Evolutionary conservation across 305 asterid genomes (phyloP), one percentile per base, ranked within the genome.

Genomic region (Fraxinus sp.): DNA sequence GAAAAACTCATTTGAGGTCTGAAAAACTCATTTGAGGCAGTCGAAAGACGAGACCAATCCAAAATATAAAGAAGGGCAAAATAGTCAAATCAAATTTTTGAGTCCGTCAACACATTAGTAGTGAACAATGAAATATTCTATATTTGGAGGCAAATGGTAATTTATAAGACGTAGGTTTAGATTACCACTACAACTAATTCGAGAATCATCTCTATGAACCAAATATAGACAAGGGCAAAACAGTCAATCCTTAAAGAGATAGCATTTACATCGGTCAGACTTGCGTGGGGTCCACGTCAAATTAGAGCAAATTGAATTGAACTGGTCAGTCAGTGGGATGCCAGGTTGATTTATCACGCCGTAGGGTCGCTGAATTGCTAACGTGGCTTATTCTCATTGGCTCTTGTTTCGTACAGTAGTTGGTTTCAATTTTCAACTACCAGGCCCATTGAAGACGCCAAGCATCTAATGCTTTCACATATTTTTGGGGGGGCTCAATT

Each of bases 381-480:
- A 11, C 85, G 84, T 85, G 88, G 80, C 20, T 14, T 43, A 0
- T 39, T 68, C 41, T 30, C 2, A 87, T 85, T 87, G 90, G 86
- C 18, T 62, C 0, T 7, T 37, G 36, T 37, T 26, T 66, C 37
- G 24, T 35, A 32, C 22, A 4, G 22, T 13, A 3, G 70, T 59
- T 26, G 78, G 79, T 80, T 46, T 75, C 11, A 71, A 80, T 43
- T 81, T 84, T 79, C 86, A 81, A 84, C 85, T 0, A 18, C 22
- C 68, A 7, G 83, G 80, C 74, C 87, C 85, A 83, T 70, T 79
- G 49, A 57, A 49, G 80, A 79, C 84, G 85, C 86, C 83, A 78
- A 75, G 84, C 83, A 87, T 85, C 86, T 83, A 72, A 41, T 71
- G 35, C 86, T 32, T 87, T 87, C 88, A 87, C 88, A 87, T 80